These are phyloP conservation scores for Auriscalpium microsporum DNA, from an alignment of 768 basidiomycete genomes.

Conservation along the genomic window DNA sequence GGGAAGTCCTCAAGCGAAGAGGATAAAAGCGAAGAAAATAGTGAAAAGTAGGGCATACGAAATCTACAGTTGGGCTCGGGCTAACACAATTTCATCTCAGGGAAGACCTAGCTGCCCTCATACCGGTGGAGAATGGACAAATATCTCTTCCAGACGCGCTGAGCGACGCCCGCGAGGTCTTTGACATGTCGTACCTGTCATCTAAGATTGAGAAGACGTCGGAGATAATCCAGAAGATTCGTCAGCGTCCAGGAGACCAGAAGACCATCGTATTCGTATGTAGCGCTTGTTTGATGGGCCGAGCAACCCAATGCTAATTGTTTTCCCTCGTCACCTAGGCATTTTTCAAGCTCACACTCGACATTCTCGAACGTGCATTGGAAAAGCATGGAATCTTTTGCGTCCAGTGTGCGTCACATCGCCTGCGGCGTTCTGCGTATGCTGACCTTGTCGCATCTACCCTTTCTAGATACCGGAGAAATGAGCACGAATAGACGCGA, in stretches of 20 bases:
- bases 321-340: background rate
- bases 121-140: background rate
- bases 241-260: background rate
- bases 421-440: background rate
- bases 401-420: background rate
- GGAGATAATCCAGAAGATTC: background rate
- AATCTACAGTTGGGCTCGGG: too few species aligned
- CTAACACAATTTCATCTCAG: background rate
- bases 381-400: background rate
- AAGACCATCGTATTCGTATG: conserved; percentile 8
- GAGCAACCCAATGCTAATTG: background rate
- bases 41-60: too few species aligned
- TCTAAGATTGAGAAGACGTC: background rate
- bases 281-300: background rate
- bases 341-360: background rate
- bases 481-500: background rate
- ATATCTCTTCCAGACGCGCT: background rate
- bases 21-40: too few species aligned
- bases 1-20: too few species aligned
- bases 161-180: background rate
- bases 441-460: too few species aligned
- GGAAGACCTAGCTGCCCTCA: background rate
- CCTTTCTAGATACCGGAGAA: conserved; percentile 3
- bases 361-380: background rate
- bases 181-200: background rate